Evolutionary conservation across 2,329 filamentous ascomycete genomes (phyloP).

Genomic region (Talaromyces islandicus): DNA sequence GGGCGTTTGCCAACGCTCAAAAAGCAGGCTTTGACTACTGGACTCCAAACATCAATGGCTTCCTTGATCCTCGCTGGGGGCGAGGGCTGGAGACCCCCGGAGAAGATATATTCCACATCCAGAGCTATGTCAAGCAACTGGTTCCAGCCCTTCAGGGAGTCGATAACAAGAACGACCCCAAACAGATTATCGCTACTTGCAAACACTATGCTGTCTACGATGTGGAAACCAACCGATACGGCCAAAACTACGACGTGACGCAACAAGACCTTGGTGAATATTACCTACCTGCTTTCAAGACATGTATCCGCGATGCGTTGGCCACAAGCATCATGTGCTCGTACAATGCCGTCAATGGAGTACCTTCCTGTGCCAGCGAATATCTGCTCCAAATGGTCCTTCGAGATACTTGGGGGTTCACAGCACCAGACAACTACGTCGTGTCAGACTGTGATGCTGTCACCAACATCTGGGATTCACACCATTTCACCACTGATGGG

Average conservation of each 20-base stretch:
- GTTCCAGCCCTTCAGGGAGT: constrained; percentile 46
- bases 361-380: constrained; percentile 55
- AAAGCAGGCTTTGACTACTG: constrained; percentile 42
- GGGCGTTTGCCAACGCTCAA: constrained; percentile 56
- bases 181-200: constrained; percentile 48
- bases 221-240: constrained; percentile 41
- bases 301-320: constrained; percentile 53
- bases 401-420: constrained; percentile 60
- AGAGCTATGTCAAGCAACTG: constrained; percentile 43
- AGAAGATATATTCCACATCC: constrained; percentile 47
- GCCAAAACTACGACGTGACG: constrained; percentile 49
- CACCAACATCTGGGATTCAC: constrained; percentile 46
- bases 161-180: constrained; percentile 16
- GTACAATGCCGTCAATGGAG: constrained; percentile 58
- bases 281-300: constrained; percentile 59
- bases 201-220: constrained; percentile 55
- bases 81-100: constrained; percentile 53
- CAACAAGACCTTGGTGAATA: constrained; percentile 60
- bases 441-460: constrained; percentile 60
- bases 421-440: constrained; percentile 49
- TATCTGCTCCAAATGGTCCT: constrained; percentile 57
- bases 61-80: constrained; percentile 56
- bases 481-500: constrained; percentile 42
- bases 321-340: constrained; percentile 55
- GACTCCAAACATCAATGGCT: constrained; percentile 62